Percentiles rank a stretch among this genome's conserved stretches.
Evolutionary conservation across 2,329 filamentous ascomycete species (phyloP).

Genomic region (Clonostachys sp.): DNA sequence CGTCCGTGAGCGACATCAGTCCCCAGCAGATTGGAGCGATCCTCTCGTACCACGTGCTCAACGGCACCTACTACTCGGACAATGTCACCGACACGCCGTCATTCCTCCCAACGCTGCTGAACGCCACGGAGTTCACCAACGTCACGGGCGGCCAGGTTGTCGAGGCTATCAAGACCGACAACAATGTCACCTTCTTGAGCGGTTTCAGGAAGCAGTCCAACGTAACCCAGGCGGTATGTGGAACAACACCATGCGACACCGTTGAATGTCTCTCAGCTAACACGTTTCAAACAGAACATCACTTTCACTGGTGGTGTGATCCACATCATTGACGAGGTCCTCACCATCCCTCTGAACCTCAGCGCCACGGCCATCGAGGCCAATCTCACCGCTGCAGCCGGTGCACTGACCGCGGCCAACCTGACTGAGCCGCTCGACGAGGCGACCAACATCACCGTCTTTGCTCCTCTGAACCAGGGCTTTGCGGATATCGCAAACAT

Average conservation of each 20-base stretch:
- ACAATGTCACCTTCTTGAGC: constrained; percentile 22
- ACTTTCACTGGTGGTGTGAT: constrained; percentile 16
- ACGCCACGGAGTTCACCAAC: constrained; percentile 27
- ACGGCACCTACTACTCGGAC: constrained; percentile 18
- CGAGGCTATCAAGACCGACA: constrained; percentile 21
- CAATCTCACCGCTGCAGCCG: constrained; percentile 14
- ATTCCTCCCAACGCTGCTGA: constrained; percentile 19
- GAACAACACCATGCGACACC: neutral
- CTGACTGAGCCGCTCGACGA: constrained; percentile 7
- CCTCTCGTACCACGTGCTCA: constrained; percentile 23
- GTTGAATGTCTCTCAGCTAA: neutral
- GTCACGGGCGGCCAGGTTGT: constrained; percentile 28
- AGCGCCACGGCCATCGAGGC: constrained; percentile 16
- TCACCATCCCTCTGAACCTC: constrained; percentile 25
- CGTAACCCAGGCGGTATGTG: constrained; percentile 21
- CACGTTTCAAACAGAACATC: constrained; percentile 14
- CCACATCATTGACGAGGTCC: constrained; percentile 28
- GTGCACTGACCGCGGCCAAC: constrained; percentile 13
- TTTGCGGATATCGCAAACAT: constrained; percentile 20
- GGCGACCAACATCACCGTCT: constrained; percentile 21
- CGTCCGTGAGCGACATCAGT: constrained; percentile 15
- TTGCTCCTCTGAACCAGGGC: constrained; percentile 17
- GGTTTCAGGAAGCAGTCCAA: constrained; percentile 21
- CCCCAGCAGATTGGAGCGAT: constrained; percentile 12
- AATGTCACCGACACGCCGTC: constrained; percentile 18